Evolutionary conservation across 1,284 basidiomycete species (phyloP).

Genomic region (Cyathus pygmaeus): DNA sequence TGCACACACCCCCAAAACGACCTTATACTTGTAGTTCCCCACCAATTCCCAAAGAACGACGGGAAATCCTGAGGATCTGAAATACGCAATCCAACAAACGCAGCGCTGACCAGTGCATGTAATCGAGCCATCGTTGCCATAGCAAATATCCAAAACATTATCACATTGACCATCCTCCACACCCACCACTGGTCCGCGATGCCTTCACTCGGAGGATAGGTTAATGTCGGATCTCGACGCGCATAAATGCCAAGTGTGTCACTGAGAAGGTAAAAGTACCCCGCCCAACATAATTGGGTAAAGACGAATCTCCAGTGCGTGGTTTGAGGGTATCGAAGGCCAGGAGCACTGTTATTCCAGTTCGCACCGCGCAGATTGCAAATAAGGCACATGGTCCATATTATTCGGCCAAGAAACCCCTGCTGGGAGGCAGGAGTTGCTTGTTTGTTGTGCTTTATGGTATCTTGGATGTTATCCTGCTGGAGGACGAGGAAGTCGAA

Average conservation of each 20-base stretch:
- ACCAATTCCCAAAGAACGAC: constrained; percentile 2
- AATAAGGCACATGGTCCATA: constrained; percentile 11
- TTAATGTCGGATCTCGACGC: constrained; percentile 6
- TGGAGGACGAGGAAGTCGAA: constrained; percentile 10
- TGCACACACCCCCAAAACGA: constrained; percentile 20
- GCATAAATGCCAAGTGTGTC: constrained; percentile 3
- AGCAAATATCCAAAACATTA: constrained; percentile 7
- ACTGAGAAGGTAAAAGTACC: background rate
- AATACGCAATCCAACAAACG: constrained; percentile 5
- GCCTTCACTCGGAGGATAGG: background rate
- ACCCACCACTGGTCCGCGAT: constrained; percentile 8
- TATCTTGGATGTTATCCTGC: constrained; percentile 7
- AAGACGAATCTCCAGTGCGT: constrained; percentile 11
- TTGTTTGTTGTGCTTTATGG: constrained; percentile 9
- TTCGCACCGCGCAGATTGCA: constrained; percentile 12
- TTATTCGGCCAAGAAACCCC: constrained; percentile 4
- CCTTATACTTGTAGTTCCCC: constrained; percentile 6
- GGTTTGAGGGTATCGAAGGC: constrained; percentile 8
- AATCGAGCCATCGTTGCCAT: constrained; percentile 1
- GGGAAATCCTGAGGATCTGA: background rate
- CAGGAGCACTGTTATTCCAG: constrained; percentile 15
- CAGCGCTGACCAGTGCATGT: constrained; percentile 3
- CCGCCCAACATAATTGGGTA: background rate
- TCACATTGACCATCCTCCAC: constrained; percentile 13
- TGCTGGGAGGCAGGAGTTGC: background rate